Evolutionary conservation across 352 stramenopile species (phyloP), one percentile per base, ranked within the genome.

Genomic region (Phytopythium litorale): DNA sequence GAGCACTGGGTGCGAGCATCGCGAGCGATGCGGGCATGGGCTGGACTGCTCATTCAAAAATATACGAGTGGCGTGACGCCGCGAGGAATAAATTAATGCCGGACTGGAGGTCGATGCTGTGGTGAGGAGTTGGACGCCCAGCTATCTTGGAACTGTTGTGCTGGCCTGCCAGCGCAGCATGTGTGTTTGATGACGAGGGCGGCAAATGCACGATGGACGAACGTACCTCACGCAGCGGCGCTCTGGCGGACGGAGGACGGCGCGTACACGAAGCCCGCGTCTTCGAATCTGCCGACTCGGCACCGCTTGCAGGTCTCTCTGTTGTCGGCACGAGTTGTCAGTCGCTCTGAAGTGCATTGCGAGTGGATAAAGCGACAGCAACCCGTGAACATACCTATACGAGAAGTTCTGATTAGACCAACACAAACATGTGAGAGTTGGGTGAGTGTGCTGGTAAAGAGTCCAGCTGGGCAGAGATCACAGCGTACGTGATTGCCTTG

Each of bases 261-360:
- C 4, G 78, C 50, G 40, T 74, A 87, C 13, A 88, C 67, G 42
- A 82, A 88, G n/a, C 76, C 76, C 6, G 79, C 78, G 45, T 89
- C 75, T 65, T 88, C 72, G 35, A 76, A 76, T 53, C 75, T 67
- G n/a, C 80, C 78, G 59, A 87, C 60, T 56, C 73, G 67, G 62
- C 80, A 89, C 19, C 80, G 76, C 57, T 89, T 89, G 70, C 80
- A 89, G 13, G 74, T 68, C 23, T 84, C 80, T 56, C 80, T 84
- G 54, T 19, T 48, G 8, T 21, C 12, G 16, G 13, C 23, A 64
- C 8, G 45, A 18, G 6, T 25, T 25, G 30, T 58, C 33, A 58
- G 38, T 40, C 35, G 11, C 4, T 9, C 30, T 32, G 30, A 40
- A 4, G 3, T 40, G 35, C 9, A n/a, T 45, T 40, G 12, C 5